A percentile compares a stretch with the other conserved stretches of the same genome.
Conservation (phyloP, 129 eudicot species). For the Flaveria robusta region DNA sequence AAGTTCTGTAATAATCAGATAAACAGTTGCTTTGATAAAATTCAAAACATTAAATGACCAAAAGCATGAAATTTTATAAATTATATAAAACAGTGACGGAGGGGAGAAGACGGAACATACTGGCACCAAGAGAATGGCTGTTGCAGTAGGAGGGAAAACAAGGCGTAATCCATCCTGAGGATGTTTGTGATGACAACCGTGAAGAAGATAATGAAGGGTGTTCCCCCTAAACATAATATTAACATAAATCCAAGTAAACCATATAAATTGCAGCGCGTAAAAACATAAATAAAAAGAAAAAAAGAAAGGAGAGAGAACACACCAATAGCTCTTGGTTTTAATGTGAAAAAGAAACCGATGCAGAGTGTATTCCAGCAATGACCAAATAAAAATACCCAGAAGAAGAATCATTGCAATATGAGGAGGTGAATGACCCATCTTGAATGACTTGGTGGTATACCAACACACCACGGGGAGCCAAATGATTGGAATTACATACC, state of each 20-base stretch:
- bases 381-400: slow-evolving; percentile 75
- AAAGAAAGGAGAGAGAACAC: slow-evolving; percentile 10
- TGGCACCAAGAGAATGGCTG: slow-evolving; percentile 80
- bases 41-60: neutral
- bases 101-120: slow-evolving; percentile 54
- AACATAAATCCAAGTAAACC: slow-evolving; percentile 2
- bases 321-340: slow-evolving; percentile 87
- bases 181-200: slow-evolving; percentile 99
- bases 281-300: neutral
- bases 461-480: slow-evolving; percentile 96
- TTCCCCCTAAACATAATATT: slow-evolving; percentile 59
- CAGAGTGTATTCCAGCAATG: slow-evolving; percentile 77
- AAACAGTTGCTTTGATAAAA: neutral
- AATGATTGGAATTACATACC: slow-evolving; percentile 82
- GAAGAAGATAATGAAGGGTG: slow-evolving; percentile 88
- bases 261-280: slow-evolving; percentile 1
- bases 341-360: slow-evolving; percentile 97
- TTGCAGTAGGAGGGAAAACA: slow-evolving; percentile 98
- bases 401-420: slow-evolving; percentile 51
- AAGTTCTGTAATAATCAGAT: neutral
- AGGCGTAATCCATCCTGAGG: slow-evolving; percentile 97
- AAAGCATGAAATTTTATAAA: neutral
- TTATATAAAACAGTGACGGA: neutral
- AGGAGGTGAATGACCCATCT: slow-evolving; percentile 63
- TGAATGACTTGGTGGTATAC: slow-evolving; percentile 54